Evolutionary conservation across 208 protist genomes (phyloP).

Genomic region (Trichomonas tenax): DNA sequence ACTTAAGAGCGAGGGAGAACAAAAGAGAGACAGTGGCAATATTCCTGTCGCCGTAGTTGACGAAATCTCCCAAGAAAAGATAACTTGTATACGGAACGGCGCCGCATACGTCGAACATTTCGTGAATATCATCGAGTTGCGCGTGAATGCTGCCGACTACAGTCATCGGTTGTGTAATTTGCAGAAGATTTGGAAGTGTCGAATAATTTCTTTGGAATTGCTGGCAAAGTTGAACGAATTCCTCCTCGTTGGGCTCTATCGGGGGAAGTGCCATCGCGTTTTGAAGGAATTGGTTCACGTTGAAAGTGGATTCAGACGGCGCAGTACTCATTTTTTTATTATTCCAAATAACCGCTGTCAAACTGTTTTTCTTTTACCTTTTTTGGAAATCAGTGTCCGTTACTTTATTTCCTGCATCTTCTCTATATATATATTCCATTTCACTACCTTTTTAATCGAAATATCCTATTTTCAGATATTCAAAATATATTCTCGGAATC

Average conservation of each 20-base stretch:
- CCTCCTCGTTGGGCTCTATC: neutral
- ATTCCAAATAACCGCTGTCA: neutral
- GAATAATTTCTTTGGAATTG: neutral
- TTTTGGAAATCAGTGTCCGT: too few species aligned
- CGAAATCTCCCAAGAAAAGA: constrained; percentile 7
- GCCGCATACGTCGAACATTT: neutral
- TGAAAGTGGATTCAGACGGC: neutral
- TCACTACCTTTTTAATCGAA: too few species aligned
- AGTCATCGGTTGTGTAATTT: constrained; percentile 8
- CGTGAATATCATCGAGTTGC: constrained; percentile 12
- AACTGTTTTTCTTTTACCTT: neutral
- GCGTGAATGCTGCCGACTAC: neutral
- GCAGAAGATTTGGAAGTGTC: neutral
- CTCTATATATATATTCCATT: too few species aligned
- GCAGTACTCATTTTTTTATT: neutral
- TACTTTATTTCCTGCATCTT: too few species aligned
- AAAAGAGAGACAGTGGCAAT: constrained; percentile 7
- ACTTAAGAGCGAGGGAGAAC: constrained; percentile 1
- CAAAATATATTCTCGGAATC: too few species aligned
- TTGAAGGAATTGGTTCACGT: neutral
- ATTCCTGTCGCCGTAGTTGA: constrained; percentile 8
- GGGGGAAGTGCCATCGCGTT: neutral
- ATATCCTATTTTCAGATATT: too few species aligned
- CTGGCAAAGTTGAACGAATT: neutral
- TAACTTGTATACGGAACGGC: neutral